These are phyloP conservation scores for Lathyrus sativus DNA, from an alignment of 306 rosid genomes.

Conservation along the genomic window DNA sequence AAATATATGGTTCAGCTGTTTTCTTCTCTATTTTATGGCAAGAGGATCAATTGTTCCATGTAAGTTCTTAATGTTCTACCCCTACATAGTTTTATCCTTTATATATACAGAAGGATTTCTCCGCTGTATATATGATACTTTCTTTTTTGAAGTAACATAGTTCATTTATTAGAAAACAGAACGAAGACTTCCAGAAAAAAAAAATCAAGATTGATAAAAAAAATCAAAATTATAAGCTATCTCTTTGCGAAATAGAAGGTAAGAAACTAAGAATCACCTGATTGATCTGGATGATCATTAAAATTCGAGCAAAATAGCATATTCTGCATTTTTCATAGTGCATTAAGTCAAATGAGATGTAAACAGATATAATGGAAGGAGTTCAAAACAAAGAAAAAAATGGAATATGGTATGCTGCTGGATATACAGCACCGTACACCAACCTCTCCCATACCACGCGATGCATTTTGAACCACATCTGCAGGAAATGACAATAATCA, in stretches of 20 bases:
- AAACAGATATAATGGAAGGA: slow-evolving; percentile 20
- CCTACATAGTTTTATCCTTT: slow-evolving; percentile 1
- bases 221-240: slow-evolving; percentile 10
- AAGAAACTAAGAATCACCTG: slow-evolving; percentile 54
- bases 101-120: neutral
- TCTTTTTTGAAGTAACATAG: slow-evolving; percentile 11
- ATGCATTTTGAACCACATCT: slow-evolving; percentile 57
- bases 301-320: slow-evolving; percentile 63
- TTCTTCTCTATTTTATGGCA: slow-evolving; percentile 3
- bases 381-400: neutral
- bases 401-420: slow-evolving; percentile 24
- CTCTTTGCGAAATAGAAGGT: slow-evolving; percentile 18
- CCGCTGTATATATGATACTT: neutral
- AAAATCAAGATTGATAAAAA: slow-evolving; percentile 3
- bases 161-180: slow-evolving; percentile 10
- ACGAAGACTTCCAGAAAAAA: slow-evolving; percentile 14
- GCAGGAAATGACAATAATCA: slow-evolving; percentile 41
- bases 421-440: slow-evolving; percentile 34
- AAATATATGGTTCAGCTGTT: slow-evolving; percentile 10
- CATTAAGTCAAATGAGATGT: slow-evolving; percentile 34
- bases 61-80: slow-evolving; percentile 6
- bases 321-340: slow-evolving; percentile 57
- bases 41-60: slow-evolving; percentile 1
- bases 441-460: slow-evolving; percentile 66
- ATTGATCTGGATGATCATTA: slow-evolving; percentile 57